Conservation (phyloP, 139 green algal genomes). For the Chlorella sp. region DNA sequence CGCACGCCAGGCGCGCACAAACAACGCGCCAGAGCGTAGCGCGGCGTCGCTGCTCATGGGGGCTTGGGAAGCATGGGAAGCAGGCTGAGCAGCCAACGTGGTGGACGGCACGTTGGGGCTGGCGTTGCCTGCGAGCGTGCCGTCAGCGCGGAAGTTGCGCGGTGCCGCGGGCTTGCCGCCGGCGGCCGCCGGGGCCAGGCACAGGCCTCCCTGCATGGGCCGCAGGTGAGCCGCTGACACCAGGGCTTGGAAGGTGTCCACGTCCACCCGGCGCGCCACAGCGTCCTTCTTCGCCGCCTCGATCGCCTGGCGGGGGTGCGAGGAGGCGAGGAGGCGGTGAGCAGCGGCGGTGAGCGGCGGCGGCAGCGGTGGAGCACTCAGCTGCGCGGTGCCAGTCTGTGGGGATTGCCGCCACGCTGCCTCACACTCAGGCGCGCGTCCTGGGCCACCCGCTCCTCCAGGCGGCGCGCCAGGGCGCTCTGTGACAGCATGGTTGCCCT, state of each 20-base stretch:
- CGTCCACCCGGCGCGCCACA: neutral
- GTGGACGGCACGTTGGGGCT: neutral
- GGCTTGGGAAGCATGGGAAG: neutral
- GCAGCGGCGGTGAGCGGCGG: neutral
- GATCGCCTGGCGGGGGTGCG: neutral
- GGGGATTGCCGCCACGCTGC: no score
- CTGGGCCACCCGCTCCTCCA: no score
- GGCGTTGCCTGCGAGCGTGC: neutral
- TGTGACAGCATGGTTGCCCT: no score
- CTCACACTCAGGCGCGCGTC: no score
- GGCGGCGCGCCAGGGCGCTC: no score
- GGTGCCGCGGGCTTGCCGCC: neutral
- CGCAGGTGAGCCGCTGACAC: conserved; percentile 23
- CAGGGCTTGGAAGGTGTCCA: conserved; percentile 18
- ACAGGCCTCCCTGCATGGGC: conserved; percentile 13
- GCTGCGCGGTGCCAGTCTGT: no score
- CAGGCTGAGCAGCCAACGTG: neutral
- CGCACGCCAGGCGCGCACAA: conserved; percentile 5
- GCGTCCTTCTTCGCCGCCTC: conserved; percentile 24
- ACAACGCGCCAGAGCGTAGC: neutral
- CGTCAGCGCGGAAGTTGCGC: neutral
- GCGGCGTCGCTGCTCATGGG: neutral
- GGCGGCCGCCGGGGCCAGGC: neutral
- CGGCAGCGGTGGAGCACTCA: neutral
- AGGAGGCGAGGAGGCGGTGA: no score